Conservation (phyloP, 2,329 filamentous ascomycete species). For the Exserohilum turcica region DNA sequence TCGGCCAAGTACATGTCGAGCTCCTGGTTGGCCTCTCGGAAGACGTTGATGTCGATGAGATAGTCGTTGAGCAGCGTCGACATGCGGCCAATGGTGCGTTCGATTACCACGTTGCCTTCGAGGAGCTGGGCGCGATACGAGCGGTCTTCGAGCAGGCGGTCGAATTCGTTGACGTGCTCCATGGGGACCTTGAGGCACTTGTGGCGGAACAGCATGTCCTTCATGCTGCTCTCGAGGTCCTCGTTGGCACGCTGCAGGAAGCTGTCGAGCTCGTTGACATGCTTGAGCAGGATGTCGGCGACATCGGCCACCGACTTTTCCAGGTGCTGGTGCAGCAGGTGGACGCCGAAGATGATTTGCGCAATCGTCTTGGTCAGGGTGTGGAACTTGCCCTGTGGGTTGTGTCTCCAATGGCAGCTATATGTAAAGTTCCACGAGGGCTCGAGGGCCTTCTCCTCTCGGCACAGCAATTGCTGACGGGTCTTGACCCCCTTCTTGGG, state of each 20-base stretch:
- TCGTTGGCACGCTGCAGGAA: constrained; percentile 86
- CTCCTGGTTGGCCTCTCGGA: constrained; percentile 74
- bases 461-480: constrained; percentile 54
- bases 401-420: constrained; percentile 75
- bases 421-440: constrained; percentile 72
- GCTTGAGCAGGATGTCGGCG: constrained; percentile 83
- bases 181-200: constrained; percentile 82
- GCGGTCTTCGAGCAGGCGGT: constrained; percentile 84
- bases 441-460: constrained; percentile 68
- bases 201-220: constrained; percentile 74
- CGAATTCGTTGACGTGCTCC: constrained; percentile 80
- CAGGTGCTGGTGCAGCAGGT: constrained; percentile 80
- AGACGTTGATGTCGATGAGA: constrained; percentile 77
- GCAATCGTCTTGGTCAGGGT: constrained; percentile 88
- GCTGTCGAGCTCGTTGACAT: constrained; percentile 92
- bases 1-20: constrained; percentile 76
- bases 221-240: constrained; percentile 77
- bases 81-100: constrained; percentile 84
- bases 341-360: constrained; percentile 92
- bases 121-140: constrained; percentile 81
- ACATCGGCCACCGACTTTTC: constrained; percentile 90
- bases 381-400: constrained; percentile 77
- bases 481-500: constrained; percentile 48
- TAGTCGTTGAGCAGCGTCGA: constrained; percentile 75
- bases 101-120: constrained; percentile 86